Evolutionary conservation across 2,329 filamentous ascomycete genomes (phyloP).

Genomic region (Thermothelomyces thermophilus): DNA sequence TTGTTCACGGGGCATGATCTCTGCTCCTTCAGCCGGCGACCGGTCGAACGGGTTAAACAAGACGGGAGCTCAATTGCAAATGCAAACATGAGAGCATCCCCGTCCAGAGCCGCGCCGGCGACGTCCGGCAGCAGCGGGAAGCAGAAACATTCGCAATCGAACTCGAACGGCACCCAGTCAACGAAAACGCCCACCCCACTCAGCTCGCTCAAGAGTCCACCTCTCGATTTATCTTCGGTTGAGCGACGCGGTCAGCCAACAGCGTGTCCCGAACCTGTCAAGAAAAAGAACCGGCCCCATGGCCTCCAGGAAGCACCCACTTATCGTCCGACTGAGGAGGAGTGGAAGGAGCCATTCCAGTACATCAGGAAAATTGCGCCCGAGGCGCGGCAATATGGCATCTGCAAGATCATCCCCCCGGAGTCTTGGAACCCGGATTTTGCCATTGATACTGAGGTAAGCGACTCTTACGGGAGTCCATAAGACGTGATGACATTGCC

Average conservation of each 20-base stretch:
- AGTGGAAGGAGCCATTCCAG: slow-evolving; percentile 89
- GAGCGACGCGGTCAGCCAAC: slow-evolving; percentile 83
- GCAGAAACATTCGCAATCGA: slow-evolving; percentile 44
- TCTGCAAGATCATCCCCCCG: slow-evolving; percentile 93
- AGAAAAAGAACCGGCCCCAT: slow-evolving; percentile 72
- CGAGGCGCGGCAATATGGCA: slow-evolving; percentile 80
- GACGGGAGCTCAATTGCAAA: slow-evolving; percentile 32
- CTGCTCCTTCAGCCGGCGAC: slow-evolving; percentile 18
- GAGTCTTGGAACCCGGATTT: slow-evolving; percentile 92
- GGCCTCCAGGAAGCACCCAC: slow-evolving; percentile 85
- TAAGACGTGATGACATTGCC: not conserved
- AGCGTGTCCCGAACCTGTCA: slow-evolving; percentile 66
- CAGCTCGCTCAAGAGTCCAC: slow-evolving; percentile 50
- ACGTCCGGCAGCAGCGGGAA: slow-evolving; percentile 35
- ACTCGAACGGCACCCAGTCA: slow-evolving; percentile 48
- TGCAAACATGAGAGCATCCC: slow-evolving; percentile 47
- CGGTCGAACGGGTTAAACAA: slow-evolving; percentile 10
- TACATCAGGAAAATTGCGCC: slow-evolving; percentile 89
- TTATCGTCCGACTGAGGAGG: slow-evolving; percentile 82
- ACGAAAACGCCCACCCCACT: slow-evolving; percentile 45
- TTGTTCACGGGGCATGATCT: slow-evolving; percentile 17
- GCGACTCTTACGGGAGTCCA: slow-evolving; percentile 21
- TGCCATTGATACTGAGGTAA: slow-evolving; percentile 92
- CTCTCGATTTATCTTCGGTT: slow-evolving; percentile 81
- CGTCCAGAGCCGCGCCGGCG: slow-evolving; percentile 35